Evolutionary conservation across 495 filamentous ascomycete species (phyloP).

Genomic region (Talaromyces trachyspermus): DNA sequence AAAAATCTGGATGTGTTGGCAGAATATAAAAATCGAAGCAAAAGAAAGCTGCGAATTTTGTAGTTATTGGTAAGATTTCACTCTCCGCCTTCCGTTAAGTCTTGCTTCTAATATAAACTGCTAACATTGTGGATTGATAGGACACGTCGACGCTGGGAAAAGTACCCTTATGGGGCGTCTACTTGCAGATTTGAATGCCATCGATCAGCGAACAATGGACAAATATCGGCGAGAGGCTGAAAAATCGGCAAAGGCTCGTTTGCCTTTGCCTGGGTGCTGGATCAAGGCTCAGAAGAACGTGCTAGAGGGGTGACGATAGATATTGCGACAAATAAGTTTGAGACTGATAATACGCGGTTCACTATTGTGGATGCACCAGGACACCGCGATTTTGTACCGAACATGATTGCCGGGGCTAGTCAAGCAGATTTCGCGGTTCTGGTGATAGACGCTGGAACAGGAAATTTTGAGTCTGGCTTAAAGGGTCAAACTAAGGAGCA

Average conservation of each 20-base stretch:
- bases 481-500: constrained; percentile 95
- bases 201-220: constrained; percentile 80
- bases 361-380: constrained; percentile 95
- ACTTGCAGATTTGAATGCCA: constrained; percentile 79
- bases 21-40: constrained; percentile 66
- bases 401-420: constrained; percentile 95
- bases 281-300: constrained; percentile 82
- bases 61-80: constrained; percentile 70
- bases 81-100: not conserved
- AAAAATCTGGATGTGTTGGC: constrained; percentile 81
- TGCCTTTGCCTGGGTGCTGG: constrained; percentile 91
- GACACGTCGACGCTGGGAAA: constrained; percentile 96
- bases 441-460: constrained; percentile 81
- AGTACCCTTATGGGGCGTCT: constrained; percentile 95
- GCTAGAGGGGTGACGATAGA: constrained; percentile 92
- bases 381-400: constrained; percentile 92
- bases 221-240: constrained; percentile 83
- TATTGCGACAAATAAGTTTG: constrained; percentile 88
- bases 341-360: constrained; percentile 76
- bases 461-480: constrained; percentile 87
- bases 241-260: constrained; percentile 93
- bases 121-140: constrained; percentile 28
- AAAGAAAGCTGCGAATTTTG: constrained; percentile 87
- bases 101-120: not conserved
- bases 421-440: constrained; percentile 96